phyloP scores from a whole-genome alignment of 495 filamentous ascomycete genomes.

The Talaromyces thailandensis region DNA sequence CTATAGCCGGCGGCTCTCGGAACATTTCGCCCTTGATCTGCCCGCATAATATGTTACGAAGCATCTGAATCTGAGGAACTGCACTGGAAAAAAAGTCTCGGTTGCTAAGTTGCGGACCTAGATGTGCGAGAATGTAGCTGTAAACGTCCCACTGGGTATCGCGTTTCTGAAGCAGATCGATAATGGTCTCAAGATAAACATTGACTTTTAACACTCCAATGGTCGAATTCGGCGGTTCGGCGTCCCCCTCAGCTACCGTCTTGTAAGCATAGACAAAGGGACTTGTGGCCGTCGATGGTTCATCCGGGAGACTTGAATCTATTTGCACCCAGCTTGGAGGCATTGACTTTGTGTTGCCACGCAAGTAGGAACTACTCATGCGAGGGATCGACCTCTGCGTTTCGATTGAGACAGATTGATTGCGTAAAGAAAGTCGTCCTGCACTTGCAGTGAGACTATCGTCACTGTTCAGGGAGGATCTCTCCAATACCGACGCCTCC shows the following conservation, averaged over 20 bases:
- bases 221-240: constrained; percentile 13
- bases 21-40: constrained; percentile 68
- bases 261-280: constrained; percentile 32
- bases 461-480: constrained; percentile 13
- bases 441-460: constrained; percentile 1
- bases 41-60: constrained; percentile 72
- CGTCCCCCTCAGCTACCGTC: constrained; percentile 13
- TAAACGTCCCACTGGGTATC: constrained; percentile 90
- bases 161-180: constrained; percentile 57
- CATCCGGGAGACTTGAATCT: constrained; percentile 40
- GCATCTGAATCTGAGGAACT: constrained; percentile 59
- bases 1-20: constrained; percentile 62
- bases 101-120: constrained; percentile 84
- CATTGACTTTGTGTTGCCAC: constrained; percentile 29
- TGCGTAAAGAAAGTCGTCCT: constrained; percentile 9
- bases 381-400: constrained; percentile 1
- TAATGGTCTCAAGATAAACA: constrained; percentile 67
- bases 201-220: constrained; percentile 48
- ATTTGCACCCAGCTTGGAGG: constrained; percentile 49
- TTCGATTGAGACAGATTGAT: constrained; percentile 1
- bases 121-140: constrained; percentile 77
- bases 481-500: not conserved
- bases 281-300: constrained; percentile 38
- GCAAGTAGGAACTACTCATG: constrained; percentile 18
- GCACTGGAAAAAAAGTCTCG: constrained; percentile 71